Base-by-base conservation (phyloP, 164 flowering plant genomes). In the Dillenia suffruticosa region DNA sequence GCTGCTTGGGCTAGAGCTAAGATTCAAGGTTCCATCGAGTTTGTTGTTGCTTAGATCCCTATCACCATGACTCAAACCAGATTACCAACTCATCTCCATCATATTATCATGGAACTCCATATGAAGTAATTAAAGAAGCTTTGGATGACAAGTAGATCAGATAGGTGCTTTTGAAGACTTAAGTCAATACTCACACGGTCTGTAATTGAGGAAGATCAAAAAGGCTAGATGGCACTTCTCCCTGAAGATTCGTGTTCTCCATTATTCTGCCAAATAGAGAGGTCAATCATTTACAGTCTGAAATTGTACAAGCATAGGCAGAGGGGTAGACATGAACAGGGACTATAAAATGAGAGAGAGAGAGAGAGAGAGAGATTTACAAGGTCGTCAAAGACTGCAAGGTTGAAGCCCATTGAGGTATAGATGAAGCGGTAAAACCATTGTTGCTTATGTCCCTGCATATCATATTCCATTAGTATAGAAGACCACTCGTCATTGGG, bases 371-470 rank as follows among this genome's bases (percentile, higher is more conserved):
- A 62, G 67, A 64, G 48, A 61, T 64, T 15, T 77, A 82, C 90
- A 85, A 48, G 68, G 88, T 77, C 50, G 81, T 79, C 70, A 85
- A 67, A 65, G 91, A 75, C 61, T 51, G 72, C 14, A 84, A 73
- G 48, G 68, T 69, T 51, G 87, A 50, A 48, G 79, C 43, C 90
- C 86, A 85, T 13, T 64, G 44, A 43, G 90, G 90, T 63, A 77
- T 43, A 15, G 61, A 68, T n/a, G 90, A 71, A 9, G 58, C 54
- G 32, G 66, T 70, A 55, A 82, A 88, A 58, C 70, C 76, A 19
- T 82, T 85, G 40, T 85, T 82, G 79, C 85, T 83, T 77, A 83
- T 61, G 59, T 85, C 86, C 81, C 90, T 85, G 78, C 68, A 72
- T 57, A 55, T 26, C 14, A 61, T 32, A 4, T 32, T 32, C 40